Evolutionary conservation across 768 basidiomycete species (phyloP), one percentile per base, ranked within the genome.

Genomic region (Tylopilus sp.): DNA sequence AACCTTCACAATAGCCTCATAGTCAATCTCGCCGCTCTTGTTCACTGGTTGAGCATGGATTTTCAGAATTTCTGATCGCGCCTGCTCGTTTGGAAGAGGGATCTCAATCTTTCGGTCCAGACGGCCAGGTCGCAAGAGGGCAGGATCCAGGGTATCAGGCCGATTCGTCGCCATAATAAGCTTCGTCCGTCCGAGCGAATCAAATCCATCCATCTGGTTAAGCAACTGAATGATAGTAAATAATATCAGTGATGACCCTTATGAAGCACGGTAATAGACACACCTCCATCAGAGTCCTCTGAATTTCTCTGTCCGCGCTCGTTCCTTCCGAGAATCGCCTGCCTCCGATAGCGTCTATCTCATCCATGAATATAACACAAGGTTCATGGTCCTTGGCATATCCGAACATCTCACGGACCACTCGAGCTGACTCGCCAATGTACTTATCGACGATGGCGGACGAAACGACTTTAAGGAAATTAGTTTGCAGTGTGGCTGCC

Each of bases 101-200:
- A 99, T 90, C 75, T 98, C 96, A 57, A 99, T 96, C 74, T 98
- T 98, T 42, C 96, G 82, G 71, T 99, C 97, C 36, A 99, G 77
- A 48, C 97, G 88, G 41, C 97, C 97, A 9, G 96, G 96, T 49
- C 96, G 90, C 50, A 99, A 80, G 22, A 99, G 83, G 14, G 96
- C 96, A 14, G 97, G 97, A 72, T 98, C 97, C 30, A 98, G 83
- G 2, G 95, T 98, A 70, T 99, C 97, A 0, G 97, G 97, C 65
- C 97, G 81, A 76, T 98, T 99, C 24, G 97, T 99, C n/a, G 97
- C 97, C 92, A 98, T 98, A 70, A 99, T 99, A 48, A 98, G 82
- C 72, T 98, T 98, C 30, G 95, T 98, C 59, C 78, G 79, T 41
- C 97, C 97, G 26, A 99, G 78, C 16, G 96, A 93, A 72, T 98